Evolutionary conservation across 2,329 filamentous ascomycete species (phyloP), one percentile per base, ranked within the genome.

Genomic region (Fusarium acutatum): DNA sequence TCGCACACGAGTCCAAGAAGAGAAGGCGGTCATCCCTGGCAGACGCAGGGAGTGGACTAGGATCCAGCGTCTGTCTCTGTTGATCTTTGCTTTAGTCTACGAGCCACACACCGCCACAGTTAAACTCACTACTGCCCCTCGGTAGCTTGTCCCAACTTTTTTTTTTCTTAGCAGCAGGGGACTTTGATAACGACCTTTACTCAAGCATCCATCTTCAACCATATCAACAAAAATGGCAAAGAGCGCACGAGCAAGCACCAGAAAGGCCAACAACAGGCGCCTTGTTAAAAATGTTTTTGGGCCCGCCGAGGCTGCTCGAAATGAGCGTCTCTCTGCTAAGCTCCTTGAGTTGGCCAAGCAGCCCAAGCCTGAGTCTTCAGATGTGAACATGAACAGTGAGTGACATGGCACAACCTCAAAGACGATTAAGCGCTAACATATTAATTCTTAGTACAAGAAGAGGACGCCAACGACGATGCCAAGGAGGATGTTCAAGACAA

Each of bases 201-300:
- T 46, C 58, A 56, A 66, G 20, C 43, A 49, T 54, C 47, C 58
- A 58, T 61, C 47, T 61, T 59, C 69, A 68, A 60, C 49, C 58
- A 71, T 60, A 30, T 62, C 59, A 47, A 60, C 80, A 88, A 63
- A 64, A 77, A 98, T 98, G 96, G 96, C 95, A 30, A 98, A 97
- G 82, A 93, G 94, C 81, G 87, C 93, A 69, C 89, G 96, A 81
- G 90, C 95, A 74, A 97, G 92, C 81, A 87, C 89, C 75, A 90
- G 88, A 78, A 98, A 98, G 86, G 88, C 88, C 79, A 98, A 98
- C 86, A 94, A 95, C 85, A 88, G 89, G 76, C 92, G 90, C 78
- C 88, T 97, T 74, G 95, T 95, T 82, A 87, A 89, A 74, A 91
- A 90, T 74, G 92, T 98, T 74, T 98, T 97, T 83, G 94, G 92